These are phyloP conservation scores for Hymenoscyphus scutula DNA, from an alignment of 2,329 filamentous ascomycete genomes.

Conservation along the genomic window DNA sequence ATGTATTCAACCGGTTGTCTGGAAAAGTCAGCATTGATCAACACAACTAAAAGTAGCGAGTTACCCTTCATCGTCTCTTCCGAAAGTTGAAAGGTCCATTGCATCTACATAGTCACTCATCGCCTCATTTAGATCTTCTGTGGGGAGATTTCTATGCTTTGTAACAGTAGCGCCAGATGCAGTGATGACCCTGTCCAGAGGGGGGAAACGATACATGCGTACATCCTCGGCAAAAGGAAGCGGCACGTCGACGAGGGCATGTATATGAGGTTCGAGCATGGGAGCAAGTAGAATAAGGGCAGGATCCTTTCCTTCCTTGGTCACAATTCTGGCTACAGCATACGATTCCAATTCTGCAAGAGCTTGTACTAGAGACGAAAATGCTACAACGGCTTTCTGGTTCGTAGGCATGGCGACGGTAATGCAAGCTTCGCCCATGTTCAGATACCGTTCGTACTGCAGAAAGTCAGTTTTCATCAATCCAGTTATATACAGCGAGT, in stretches of 20 bases:
- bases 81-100: slow-evolving; percentile 79
- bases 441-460: slow-evolving; percentile 79
- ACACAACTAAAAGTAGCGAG: slow-evolving; percentile 30
- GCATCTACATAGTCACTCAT: slow-evolving; percentile 92
- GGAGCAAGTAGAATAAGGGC: slow-evolving; percentile 76
- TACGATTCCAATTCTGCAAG: slow-evolving; percentile 82
- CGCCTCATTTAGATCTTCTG: slow-evolving; percentile 66
- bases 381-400: slow-evolving; percentile 75
- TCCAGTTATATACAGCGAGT: too few species aligned
- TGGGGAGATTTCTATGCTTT: slow-evolving; percentile 81
- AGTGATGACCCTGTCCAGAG: slow-evolving; percentile 82
- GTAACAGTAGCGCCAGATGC: slow-evolving; percentile 78
- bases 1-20: slow-evolving; percentile 65
- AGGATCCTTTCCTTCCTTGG: slow-evolving; percentile 79
- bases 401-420: slow-evolving; percentile 76
- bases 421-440: slow-evolving; percentile 76
- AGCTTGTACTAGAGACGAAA: slow-evolving; percentile 87
- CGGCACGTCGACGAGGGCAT: slow-evolving; percentile 85
- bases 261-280: slow-evolving; percentile 72
- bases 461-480: too few species aligned
- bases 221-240: slow-evolving; percentile 93
- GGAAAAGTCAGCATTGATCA: slow-evolving; percentile 11
- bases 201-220: slow-evolving; percentile 85
- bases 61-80: slow-evolving; percentile 72
- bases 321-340: slow-evolving; percentile 80